Evolutionary conservation across 768 basidiomycete species (phyloP).

Genomic region (Amanita muscaria): DNA sequence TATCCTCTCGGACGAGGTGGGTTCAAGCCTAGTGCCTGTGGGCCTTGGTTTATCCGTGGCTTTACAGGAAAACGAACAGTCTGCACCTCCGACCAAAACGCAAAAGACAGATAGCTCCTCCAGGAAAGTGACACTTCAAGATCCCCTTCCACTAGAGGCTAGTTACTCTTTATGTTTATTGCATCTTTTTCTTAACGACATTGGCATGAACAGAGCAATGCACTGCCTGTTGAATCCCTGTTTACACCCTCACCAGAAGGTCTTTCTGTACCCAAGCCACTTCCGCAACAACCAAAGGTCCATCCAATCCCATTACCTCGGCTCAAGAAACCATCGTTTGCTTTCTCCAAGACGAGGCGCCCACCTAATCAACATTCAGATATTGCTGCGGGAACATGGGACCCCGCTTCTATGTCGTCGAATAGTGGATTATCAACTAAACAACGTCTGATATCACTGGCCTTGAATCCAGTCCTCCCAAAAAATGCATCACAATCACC

Average conservation of each 20-base stretch:
- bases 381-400: conserved; percentile 11
- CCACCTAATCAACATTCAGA: conserved; percentile 17
- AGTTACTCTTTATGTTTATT: neutral
- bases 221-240: neutral
- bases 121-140: neutral
- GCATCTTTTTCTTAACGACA: neutral
- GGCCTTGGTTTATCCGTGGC: neutral
- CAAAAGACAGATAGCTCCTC: neutral
- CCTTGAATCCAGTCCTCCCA: conserved; percentile 27
- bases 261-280: conserved; percentile 6
- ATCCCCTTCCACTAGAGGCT: neutral
- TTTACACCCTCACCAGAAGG: conserved; percentile 3
- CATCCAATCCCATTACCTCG: conserved; percentile 10
- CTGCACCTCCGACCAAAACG: neutral
- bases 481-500: conserved; percentile 20
- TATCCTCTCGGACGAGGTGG: neutral
- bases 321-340: conserved; percentile 8
- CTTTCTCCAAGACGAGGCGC: conserved; percentile 13
- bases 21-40: neutral
- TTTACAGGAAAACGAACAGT: neutral
- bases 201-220: neutral
- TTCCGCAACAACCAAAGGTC: conserved; percentile 6
- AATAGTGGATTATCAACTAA: conserved; percentile 44
- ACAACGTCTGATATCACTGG: conserved; percentile 35
- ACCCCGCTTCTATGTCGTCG: conserved; percentile 13